Conservation (phyloP, 768 basidiomycete species). For the Gautieria morchelliformis region DNA sequence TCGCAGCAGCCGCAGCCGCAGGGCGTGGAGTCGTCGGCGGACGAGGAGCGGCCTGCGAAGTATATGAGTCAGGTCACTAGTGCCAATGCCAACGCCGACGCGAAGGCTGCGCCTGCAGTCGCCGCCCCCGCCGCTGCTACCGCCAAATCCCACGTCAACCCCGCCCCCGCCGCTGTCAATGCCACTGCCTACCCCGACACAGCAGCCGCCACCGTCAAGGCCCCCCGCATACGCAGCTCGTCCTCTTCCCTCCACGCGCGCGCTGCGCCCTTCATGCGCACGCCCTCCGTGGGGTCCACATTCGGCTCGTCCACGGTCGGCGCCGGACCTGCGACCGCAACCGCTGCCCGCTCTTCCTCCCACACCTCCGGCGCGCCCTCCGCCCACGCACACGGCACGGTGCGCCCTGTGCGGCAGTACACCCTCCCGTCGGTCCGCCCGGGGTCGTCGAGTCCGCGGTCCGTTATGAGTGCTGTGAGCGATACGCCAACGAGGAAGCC, state of each 20-base stretch:
- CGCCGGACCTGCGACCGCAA: not conserved
- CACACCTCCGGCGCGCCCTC: not conserved
- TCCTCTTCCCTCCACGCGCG: not conserved
- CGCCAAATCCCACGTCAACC: too few relatives aligned
- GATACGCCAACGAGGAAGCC: slow-evolving; percentile 19
- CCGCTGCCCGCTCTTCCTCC: not conserved
- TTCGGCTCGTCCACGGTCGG: not conserved
- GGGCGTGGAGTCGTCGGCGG: too few relatives aligned
- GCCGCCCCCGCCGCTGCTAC: too few relatives aligned
- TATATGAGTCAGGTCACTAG: too few relatives aligned
- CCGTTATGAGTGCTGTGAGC: slow-evolving; percentile 15
- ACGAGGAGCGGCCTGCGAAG: too few relatives aligned
- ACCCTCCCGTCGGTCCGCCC: not conserved
- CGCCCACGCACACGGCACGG: not conserved
- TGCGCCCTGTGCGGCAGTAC: not conserved
- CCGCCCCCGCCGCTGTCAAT: too few relatives aligned
- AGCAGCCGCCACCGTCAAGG: too few relatives aligned
- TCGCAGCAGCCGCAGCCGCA: too few relatives aligned
- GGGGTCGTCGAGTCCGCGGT: slow-evolving; percentile 6
- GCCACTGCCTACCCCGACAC: too few relatives aligned
- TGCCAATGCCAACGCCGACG: too few relatives aligned
- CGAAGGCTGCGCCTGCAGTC: too few relatives aligned
- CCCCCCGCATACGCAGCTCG: not conserved
- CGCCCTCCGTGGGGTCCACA: not conserved
- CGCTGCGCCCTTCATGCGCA: not conserved